Percentiles rank a stretch among this genome's conserved stretches.
phyloP scores from a whole-genome alignment of 2,329 filamentous ascomycete genomes.

The Harringtonia aguacate region DNA sequence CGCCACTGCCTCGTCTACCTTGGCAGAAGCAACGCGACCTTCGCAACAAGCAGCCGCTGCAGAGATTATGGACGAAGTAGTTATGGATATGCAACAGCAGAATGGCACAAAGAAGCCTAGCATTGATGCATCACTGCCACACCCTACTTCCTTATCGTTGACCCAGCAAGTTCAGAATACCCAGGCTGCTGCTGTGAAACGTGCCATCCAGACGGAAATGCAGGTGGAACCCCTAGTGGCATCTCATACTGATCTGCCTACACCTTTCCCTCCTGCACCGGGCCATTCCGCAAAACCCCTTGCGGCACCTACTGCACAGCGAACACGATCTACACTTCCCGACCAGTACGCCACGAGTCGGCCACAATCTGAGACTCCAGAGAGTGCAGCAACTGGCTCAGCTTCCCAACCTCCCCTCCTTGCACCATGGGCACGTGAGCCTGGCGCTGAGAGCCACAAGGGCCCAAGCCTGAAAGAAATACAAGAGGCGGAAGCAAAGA shows the following conservation, averaged over 20 bases:
- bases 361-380: constrained; percentile 71
- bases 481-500: constrained; percentile 87
- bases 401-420: constrained; percentile 53
- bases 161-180: constrained; percentile 81
- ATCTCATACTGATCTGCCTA: constrained; percentile 59
- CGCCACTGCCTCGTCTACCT: constrained; percentile 9
- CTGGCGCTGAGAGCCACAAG: constrained; percentile 57
- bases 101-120: neutral
- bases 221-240: constrained; percentile 31
- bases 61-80: constrained; percentile 6
- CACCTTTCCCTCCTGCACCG: constrained; percentile 61
- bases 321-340: constrained; percentile 72
- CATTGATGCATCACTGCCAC: constrained; percentile 19
- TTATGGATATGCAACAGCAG: constrained; percentile 6
- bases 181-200: constrained; percentile 43
- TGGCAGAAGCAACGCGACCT: neutral
- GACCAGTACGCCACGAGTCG: constrained; percentile 51
- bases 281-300: constrained; percentile 65
- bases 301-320: constrained; percentile 80
- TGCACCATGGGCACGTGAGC: constrained; percentile 92
- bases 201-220: constrained; percentile 26
- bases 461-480: constrained; percentile 94
- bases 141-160: constrained; percentile 45
- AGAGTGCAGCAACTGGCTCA: constrained; percentile 23
- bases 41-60: constrained; percentile 4